Evolutionary conservation across 108 stramenopile genomes (phyloP), one percentile per base, ranked within the genome.

Genomic region (Bacterosira constricta): DNA sequence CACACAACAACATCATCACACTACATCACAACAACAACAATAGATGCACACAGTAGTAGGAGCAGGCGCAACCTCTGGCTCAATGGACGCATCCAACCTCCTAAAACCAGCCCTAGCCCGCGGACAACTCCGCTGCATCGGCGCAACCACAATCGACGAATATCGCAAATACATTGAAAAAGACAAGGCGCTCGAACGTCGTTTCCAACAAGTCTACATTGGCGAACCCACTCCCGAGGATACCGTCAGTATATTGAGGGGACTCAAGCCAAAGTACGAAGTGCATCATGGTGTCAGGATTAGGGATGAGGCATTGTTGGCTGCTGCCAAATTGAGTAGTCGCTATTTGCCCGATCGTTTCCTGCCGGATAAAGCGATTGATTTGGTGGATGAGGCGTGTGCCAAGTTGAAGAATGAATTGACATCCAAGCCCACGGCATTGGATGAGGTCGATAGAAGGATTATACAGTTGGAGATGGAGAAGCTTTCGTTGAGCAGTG

Each of bases 61-160:
- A 8, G 99, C 99, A 29, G 99, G 99, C 1, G 79, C 89, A 1
- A 89, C 91, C 4, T 83, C 85, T 45, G 94, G 94, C 25, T 85
- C 94, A 20, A 98, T 98, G 98, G 99, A 99, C 80, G 99, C 99
- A 6, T 89, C 91, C 42, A 99, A 99, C 82, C 83, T 99, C 44
- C 82, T 99, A 32, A 99, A 99, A 80, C 99, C 99, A 0, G 94
- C 97, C 11, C 83, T 99, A 30, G 98, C 99, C 6, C 86, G 99
- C 35, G 99, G 99, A 18, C 92, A 98, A 71, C 80, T 99, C 6
- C 87, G 98, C 13, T 98, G 97, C 81, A 97, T 99, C 71, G 99
- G 99, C 45, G 99, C 99, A 27, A 99, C 99, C 15, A 99, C 99
- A 4, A 81, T 98, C 34, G 92, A 96, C 54, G 99, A 99, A 66